These are phyloP conservation scores for Urochloa ruziziensis DNA, from an alignment of 176 grass and related monocot genomes.

Conservation along the genomic window DNA sequence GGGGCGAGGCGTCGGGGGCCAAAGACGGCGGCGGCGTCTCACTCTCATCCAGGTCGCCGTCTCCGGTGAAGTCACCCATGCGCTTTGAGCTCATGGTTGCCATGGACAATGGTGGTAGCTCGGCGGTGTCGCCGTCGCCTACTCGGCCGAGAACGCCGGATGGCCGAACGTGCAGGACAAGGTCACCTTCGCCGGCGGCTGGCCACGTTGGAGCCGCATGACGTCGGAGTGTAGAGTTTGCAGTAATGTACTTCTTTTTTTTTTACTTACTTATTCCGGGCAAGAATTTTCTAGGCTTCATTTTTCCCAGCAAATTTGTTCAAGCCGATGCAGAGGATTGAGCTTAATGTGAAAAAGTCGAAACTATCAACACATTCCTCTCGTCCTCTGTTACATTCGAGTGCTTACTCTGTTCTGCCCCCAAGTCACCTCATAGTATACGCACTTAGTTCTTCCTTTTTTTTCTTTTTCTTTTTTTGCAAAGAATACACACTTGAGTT, in stretches of 20 bases:
- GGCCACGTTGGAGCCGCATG: background rate
- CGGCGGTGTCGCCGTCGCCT: background rate
- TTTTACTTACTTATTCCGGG: background rate
- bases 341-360: too few species aligned
- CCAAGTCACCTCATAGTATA: too few species aligned
- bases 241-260: too few species aligned
- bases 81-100: background rate
- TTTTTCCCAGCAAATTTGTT: background rate
- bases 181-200: conserved; percentile 17
- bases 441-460: too few species aligned
- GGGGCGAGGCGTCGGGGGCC: background rate
- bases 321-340: too few species aligned
- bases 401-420: too few species aligned
- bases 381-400: too few species aligned
- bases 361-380: too few species aligned
- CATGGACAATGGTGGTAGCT: background rate
- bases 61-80: background rate
- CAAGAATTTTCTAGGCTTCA: background rate
- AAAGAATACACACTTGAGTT: too few species aligned
- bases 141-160: background rate
- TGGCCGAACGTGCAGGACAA: background rate
- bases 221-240: background rate
- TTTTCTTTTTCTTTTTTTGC: too few species aligned
- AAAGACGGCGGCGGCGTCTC: background rate
- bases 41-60: conserved; percentile 6